Evolutionary conservation across 1,284 basidiomycete genomes (phyloP), one percentile per base, ranked within the genome.

Genomic region (Ustilago cynodontis): DNA sequence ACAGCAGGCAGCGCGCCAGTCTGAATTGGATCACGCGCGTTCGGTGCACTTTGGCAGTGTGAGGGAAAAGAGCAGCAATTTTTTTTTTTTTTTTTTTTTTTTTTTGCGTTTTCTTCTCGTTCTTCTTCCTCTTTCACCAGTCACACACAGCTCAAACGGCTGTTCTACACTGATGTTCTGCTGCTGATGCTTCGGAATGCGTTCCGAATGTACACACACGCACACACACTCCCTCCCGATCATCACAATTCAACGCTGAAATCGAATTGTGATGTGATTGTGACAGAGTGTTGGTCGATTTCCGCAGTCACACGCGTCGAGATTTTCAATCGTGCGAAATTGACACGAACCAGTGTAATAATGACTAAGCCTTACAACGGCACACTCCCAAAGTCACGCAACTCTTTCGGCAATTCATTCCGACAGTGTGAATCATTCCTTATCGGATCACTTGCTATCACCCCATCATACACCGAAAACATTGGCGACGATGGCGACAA

Each of bases 401-500:
- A n/a, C n/a, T n/a, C n/a, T n/a, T n/a, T n/a, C n/a, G n/a, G n/a
- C n/a, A 0, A 41, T 14, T 14, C 37, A 33, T 11, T 6, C 31
- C 5, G 11, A 5, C 31, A 33, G 11, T 33, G 11, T 33, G 31
- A 33, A 33, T 11, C 31, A 5, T 33, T 33, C 11, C 31, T 33
- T 33, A 6, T 11, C 11, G 5, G 5, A 5, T 33, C 11, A 6
- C 31, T 33, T n/a, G 10, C 37, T 41, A 7, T 16, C 13, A n/a
- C 37, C 37, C 37, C 18, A 18, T 39, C n/a, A 26, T 20, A 37
- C 35, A 43, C 43, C 26, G 22, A 18, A 5, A 24, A 31, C 28
- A 24, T 13, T 50, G 22, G 11, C 56, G n/a, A 65, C 37, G 53
- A 71, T 71, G 69, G 52, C 55, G 31, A 45, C 41, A 59, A 68